Conservation (phyloP, 2,329 filamentous ascomycete species). For the Talaromyces piceae region DNA sequence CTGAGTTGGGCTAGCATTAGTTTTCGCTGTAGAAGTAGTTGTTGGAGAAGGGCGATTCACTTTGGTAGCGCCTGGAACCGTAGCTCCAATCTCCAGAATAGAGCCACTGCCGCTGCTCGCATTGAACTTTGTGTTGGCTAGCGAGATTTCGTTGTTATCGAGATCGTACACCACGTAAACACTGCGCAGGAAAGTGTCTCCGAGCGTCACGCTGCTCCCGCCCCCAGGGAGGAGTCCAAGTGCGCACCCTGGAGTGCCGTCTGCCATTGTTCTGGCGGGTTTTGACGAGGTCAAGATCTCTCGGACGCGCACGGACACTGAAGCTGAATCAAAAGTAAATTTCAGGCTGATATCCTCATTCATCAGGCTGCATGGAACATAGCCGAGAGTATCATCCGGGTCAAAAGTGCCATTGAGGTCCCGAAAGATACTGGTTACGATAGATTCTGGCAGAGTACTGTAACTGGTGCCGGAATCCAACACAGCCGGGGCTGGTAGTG, state of each 20-base stretch:
- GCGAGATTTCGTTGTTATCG: conserved; percentile 59
- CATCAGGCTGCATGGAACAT: not conserved
- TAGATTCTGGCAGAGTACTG: not conserved
- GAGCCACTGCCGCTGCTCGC: conserved; percentile 4
- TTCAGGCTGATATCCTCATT: not conserved
- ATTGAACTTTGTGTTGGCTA: conserved; percentile 60
- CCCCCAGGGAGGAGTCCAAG: conserved; percentile 60
- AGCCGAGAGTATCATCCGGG: not conserved
- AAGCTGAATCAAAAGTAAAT: not conserved
- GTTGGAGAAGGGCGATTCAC: conserved; percentile 4
- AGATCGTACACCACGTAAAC: conserved; percentile 68
- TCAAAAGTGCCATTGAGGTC: not conserved
- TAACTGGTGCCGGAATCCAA: not conserved
- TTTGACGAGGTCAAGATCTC: not conserved
- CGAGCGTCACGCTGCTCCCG: conserved; percentile 51
- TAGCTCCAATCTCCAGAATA: conserved; percentile 20
- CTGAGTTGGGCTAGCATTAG: not conserved
- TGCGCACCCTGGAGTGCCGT: conserved; percentile 39
- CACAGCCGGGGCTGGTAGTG: not conserved
- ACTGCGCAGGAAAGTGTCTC: conserved; percentile 64
- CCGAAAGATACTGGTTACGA: not conserved
- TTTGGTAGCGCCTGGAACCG: not conserved
- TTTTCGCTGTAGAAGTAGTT: not conserved
- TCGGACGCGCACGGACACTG: not conserved
- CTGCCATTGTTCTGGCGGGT: not conserved